A percentile compares a stretch with the other conserved stretches of the same genome.
phyloP scores from a whole-genome alignment of 2,329 filamentous ascomycete species.

The Scedosporium boydii region DNA sequence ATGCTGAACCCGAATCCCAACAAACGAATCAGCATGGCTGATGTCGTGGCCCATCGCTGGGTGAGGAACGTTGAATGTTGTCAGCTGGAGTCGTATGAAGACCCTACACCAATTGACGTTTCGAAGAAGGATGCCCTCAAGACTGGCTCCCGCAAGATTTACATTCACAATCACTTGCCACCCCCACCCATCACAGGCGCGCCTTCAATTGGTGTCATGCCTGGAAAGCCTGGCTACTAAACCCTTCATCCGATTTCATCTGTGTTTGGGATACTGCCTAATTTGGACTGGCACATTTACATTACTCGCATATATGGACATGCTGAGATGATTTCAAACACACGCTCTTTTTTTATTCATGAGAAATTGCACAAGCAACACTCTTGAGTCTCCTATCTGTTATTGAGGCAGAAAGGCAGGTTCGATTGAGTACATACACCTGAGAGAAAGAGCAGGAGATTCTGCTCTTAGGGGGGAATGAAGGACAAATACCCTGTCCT shows the following conservation, averaged over 20 bases:
- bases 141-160: conserved; percentile 38
- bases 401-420: neutral
- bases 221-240: conserved; percentile 44
- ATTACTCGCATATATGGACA: neutral
- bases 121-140: conserved; percentile 42
- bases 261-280: too few species aligned
- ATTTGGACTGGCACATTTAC: neutral
- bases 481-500: neutral
- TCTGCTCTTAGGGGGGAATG: neutral
- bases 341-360: too few species aligned
- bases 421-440: neutral
- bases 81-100: conserved; percentile 60
- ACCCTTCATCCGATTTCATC: neutral
- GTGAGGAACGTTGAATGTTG: conserved; percentile 72
- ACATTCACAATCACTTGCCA: conserved; percentile 49
- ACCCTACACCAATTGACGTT: conserved; percentile 49
- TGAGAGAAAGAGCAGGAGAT: neutral
- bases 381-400: too few species aligned
- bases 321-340: neutral
- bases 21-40: conserved; percentile 58
- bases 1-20: conserved; percentile 76
- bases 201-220: conserved; percentile 46
- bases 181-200: conserved; percentile 29
- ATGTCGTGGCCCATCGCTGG: conserved; percentile 63
- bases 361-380: too few species aligned